Percentiles rank a stretch among this genome's conserved stretches.
Evolutionary conservation across 1,284 basidiomycete species (phyloP).

Genomic region (Clitocybe nebularis): DNA sequence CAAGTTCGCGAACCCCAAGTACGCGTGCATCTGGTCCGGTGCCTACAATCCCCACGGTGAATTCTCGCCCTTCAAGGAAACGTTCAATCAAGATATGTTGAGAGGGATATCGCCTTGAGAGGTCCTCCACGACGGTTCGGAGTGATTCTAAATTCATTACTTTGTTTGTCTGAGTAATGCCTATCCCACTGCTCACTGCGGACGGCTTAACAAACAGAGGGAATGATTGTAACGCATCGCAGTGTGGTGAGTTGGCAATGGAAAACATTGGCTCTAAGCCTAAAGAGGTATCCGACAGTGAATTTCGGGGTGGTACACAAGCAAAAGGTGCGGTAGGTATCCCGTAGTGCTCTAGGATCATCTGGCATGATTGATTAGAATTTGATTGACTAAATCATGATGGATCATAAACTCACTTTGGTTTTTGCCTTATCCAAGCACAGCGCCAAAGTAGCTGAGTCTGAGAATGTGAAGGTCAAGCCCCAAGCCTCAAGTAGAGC

Average conservation of each 20-base stretch:
- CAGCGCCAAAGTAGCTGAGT: slow-evolving; percentile 20
- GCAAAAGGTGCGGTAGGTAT: slow-evolving; percentile 21
- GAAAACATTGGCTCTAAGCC: not conserved
- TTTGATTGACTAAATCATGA: not conserved
- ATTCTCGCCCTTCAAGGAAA: slow-evolving; percentile 19
- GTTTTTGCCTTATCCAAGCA: slow-evolving; percentile 23
- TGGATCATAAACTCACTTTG: slow-evolving; percentile 14
- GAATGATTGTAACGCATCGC: slow-evolving; percentile 11
- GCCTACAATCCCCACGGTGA: slow-evolving; percentile 21
- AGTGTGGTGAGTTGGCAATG: slow-evolving; percentile 11
- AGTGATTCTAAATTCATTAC: slow-evolving; percentile 12
- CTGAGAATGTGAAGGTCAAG: slow-evolving; percentile 20
- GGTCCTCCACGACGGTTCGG: slow-evolving; percentile 8
- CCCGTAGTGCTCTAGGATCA: slow-evolving; percentile 20
- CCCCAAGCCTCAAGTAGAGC: slow-evolving; percentile 20
- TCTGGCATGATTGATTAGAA: slow-evolving; percentile 11
- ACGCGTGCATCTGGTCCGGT: slow-evolving; percentile 16
- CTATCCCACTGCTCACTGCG: slow-evolving; percentile 16
- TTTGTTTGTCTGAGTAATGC: slow-evolving; percentile 16
- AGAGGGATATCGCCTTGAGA: slow-evolving; percentile 15
- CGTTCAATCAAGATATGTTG: slow-evolving; percentile 18
- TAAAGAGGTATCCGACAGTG: slow-evolving; percentile 2
- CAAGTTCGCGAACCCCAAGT: slow-evolving; percentile 11
- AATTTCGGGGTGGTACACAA: slow-evolving; percentile 14
- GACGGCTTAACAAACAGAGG: slow-evolving; percentile 19